Evolutionary conservation across 441 rosid genomes (phyloP).

Genomic region (Pelargonium cotyledonis): DNA sequence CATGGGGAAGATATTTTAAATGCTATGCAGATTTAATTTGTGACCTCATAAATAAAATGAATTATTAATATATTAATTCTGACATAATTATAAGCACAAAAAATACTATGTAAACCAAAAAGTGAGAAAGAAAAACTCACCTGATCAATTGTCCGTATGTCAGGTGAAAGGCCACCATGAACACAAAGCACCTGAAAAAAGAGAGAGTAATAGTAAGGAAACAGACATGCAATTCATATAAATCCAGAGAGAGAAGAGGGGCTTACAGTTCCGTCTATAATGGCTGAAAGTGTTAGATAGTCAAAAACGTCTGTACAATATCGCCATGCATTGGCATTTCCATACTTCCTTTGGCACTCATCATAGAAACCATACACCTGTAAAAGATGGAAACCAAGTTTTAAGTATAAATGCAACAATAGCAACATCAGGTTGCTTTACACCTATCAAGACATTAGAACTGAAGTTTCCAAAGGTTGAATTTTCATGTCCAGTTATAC

Average conservation of each 20-base stretch:
- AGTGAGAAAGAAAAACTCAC: slow-evolving; percentile 24
- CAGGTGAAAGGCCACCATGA: slow-evolving; percentile 99
- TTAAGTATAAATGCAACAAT: slow-evolving; percentile 3
- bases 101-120: not conserved
- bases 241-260: slow-evolving; percentile 5
- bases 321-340: slow-evolving; percentile 99
- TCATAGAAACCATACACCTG: slow-evolving; percentile 99
- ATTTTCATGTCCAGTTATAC: too few relatives aligned
- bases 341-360: slow-evolving; percentile 98
- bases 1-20: not conserved
- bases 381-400: not conserved
- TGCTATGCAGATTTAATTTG: not conserved
- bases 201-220: not conserved
- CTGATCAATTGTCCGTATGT: slow-evolving; percentile 94
- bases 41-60: not conserved
- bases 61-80: not conserved
- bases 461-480: too few relatives aligned
- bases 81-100: not conserved
- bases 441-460: too few relatives aligned
- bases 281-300: slow-evolving; percentile 94
- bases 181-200: slow-evolving; percentile 45
- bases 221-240: not conserved
- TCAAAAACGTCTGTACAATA: slow-evolving; percentile 99
- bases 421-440: not conserved
- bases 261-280: slow-evolving; percentile 94